A percentile compares a stretch with the other conserved stretches of the same genome.
These are phyloP conservation scores for Candida xiaguanensis DNA, from an alignment of 805 yeast species.

Conservation along the genomic window DNA sequence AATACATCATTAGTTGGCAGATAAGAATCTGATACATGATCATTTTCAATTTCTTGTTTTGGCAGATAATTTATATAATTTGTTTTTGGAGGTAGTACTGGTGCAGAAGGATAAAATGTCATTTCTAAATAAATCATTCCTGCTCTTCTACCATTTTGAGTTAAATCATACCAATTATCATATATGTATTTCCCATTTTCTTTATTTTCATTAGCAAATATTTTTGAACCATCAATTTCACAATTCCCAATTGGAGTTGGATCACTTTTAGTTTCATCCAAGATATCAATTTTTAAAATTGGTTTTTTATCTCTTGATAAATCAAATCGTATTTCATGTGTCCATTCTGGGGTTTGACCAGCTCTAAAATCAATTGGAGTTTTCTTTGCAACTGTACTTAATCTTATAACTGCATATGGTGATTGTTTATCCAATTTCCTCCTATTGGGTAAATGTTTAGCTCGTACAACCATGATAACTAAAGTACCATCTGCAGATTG, in stretches of 20 bases:
- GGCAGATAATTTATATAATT: conserved; percentile 11
- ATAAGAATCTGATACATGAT: conserved; percentile 2
- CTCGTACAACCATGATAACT: conserved; percentile 74
- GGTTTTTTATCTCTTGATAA: conserved; percentile 64
- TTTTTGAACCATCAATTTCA: conserved; percentile 72
- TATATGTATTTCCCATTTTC: conserved; percentile 64
- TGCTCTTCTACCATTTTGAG: conserved; percentile 67
- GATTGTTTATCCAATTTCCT: conserved; percentile 88
- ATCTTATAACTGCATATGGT: conserved; percentile 80
- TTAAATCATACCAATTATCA: conserved; percentile 80
- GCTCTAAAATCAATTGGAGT: conserved; percentile 80
- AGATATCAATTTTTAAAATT: conserved; percentile 62
- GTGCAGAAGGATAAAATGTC: conserved; percentile 75
- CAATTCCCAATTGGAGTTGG: conserved; percentile 84
- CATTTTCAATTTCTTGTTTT: conserved; percentile 6
- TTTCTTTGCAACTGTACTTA: conserved; percentile 77
- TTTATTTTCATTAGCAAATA: conserved; percentile 46
- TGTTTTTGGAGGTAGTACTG: conserved; percentile 39
- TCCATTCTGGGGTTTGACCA: conserved; percentile 93
- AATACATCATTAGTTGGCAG: conserved; percentile 20
- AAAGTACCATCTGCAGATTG: conserved; percentile 51
- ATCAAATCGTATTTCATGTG: conserved; percentile 66
- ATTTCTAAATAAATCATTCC: conserved; percentile 88
- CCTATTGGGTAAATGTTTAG: conserved; percentile 82
- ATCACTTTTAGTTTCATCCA: conserved; percentile 82